phyloP scores from a whole-genome alignment of 2,329 filamentous ascomycete species.

The Fusarium goolgardi region DNA sequence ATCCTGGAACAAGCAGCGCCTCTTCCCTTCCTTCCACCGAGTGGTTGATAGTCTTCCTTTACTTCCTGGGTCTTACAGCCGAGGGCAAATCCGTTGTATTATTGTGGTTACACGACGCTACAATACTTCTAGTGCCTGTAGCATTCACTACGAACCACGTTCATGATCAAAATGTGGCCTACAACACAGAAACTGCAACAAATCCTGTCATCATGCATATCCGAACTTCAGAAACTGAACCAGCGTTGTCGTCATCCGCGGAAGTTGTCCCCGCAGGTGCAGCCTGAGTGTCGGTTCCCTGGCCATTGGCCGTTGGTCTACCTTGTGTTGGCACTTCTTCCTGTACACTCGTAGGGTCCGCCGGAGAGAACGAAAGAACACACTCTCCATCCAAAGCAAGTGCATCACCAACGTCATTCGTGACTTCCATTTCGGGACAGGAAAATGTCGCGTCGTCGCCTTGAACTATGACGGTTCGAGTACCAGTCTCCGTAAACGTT shows the following conservation, averaged over 20 bases:
- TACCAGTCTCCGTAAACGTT: not conserved
- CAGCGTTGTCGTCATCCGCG: not conserved
- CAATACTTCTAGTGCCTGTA: too few relatives aligned
- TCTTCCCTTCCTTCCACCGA: fast-evolving
- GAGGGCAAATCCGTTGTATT: not conserved
- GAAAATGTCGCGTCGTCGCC: constrained; percentile 14
- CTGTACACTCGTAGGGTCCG: not conserved
- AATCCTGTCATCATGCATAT: not conserved
- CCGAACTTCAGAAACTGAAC: fast-evolving
- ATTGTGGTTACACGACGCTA: not conserved
- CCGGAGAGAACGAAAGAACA: not conserved
- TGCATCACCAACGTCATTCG: not conserved
- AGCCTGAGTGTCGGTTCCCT: not conserved
- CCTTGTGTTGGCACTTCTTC: not conserved
- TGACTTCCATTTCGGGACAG: constrained; percentile 22
- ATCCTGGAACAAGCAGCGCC: not conserved
- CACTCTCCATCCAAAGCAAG: constrained; percentile 16
- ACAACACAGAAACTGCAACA: not conserved
- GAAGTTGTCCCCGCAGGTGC: not conserved
- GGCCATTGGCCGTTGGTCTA: not conserved
- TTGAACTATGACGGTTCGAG: not conserved
- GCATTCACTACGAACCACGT: too few relatives aligned
- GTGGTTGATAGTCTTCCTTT: not conserved
- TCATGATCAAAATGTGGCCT: not conserved
- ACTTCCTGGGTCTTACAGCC: not conserved